These are phyloP conservation scores for Terfezia boudieri DNA, from an alignment of 495 filamentous ascomycete species.

Conservation along the genomic window DNA sequence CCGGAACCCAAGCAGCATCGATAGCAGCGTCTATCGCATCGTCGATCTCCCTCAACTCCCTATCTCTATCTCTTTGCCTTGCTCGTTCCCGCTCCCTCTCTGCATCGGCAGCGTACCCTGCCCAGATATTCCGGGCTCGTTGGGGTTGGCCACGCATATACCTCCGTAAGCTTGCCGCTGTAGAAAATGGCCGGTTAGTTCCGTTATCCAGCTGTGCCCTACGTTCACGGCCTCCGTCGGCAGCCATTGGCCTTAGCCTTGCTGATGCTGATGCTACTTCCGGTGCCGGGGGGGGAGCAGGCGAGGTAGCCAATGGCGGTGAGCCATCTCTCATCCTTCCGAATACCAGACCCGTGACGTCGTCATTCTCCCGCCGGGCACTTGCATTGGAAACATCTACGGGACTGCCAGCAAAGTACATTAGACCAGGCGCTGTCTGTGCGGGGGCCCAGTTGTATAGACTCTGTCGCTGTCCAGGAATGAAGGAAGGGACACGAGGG, in stretches of 20 bases:
- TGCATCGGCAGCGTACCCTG: constrained; percentile 10
- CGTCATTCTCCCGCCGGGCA: neutral
- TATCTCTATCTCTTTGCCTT: neutral
- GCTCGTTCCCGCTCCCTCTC: constrained; percentile 3
- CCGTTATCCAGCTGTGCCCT: neutral
- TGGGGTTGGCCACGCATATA: neutral
- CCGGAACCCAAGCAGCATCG: neutral
- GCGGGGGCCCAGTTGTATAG: constrained; percentile 18
- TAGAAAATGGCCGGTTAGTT: neutral
- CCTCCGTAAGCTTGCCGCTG: neutral
- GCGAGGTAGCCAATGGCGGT: neutral
- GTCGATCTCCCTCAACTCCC: constrained; percentile 24
- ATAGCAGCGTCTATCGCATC: neutral
- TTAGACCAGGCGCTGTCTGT: neutral
- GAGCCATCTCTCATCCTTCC: neutral
- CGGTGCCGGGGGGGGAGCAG: neutral
- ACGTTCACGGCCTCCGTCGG: no score
- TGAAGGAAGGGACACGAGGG: constrained; percentile 13
- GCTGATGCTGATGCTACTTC: neutral
- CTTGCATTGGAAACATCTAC: neutral
- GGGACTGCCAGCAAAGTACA: neutral
- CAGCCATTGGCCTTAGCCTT: no score
- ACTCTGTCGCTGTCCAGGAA: constrained; percentile 16
- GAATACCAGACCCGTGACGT: neutral
- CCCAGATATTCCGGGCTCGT: neutral